These are phyloP conservation scores for Chenopodium berlandieri DNA, from an alignment of 148 eudicot genomes.

Conservation along the genomic window DNA sequence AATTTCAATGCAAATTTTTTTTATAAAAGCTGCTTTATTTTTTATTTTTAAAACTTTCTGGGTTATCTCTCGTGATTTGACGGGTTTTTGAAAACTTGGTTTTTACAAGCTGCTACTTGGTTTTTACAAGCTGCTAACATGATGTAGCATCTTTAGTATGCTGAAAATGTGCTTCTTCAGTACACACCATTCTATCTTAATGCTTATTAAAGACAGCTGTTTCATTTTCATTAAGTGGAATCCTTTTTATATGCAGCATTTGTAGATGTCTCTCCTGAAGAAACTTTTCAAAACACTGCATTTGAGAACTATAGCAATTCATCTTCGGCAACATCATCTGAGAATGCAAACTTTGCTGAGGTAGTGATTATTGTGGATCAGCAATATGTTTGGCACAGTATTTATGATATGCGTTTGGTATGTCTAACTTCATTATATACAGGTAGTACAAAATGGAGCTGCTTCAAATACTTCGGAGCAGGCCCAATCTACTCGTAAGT, in stretches of 20 bases:
- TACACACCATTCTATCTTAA: not conserved
- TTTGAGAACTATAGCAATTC: slow-evolving; percentile 60
- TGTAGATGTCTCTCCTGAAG: slow-evolving; percentile 89
- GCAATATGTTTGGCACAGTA: slow-evolving; percentile 13
- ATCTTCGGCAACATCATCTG: slow-evolving; percentile 39
- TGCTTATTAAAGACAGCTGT: not conserved
- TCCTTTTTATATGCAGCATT: slow-evolving; percentile 56
- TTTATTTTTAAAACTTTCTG: too few species aligned
- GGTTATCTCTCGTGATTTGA: slow-evolving; percentile 1
- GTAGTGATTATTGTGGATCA: slow-evolving; percentile 50
- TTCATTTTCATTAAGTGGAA: not conserved
- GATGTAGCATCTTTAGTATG: not conserved
- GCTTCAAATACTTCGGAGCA: slow-evolving; percentile 36
- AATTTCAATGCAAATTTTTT: not conserved
- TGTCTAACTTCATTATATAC: slow-evolving; percentile 4
- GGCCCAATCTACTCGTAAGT: slow-evolving; percentile 23
- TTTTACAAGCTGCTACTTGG: not conserved
- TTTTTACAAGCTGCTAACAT: not conserved
- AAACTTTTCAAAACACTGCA: slow-evolving; percentile 57
- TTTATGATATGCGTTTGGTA: not conserved
- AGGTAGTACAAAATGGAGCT: slow-evolving; percentile 79
- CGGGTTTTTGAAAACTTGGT: not conserved
- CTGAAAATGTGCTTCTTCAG: not conserved
- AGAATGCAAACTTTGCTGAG: slow-evolving; percentile 38
- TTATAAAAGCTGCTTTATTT: not conserved